Conservation (phyloP, 2,329 filamentous ascomycete genomes). For the Annulohypoxylon truncatum region DNA sequence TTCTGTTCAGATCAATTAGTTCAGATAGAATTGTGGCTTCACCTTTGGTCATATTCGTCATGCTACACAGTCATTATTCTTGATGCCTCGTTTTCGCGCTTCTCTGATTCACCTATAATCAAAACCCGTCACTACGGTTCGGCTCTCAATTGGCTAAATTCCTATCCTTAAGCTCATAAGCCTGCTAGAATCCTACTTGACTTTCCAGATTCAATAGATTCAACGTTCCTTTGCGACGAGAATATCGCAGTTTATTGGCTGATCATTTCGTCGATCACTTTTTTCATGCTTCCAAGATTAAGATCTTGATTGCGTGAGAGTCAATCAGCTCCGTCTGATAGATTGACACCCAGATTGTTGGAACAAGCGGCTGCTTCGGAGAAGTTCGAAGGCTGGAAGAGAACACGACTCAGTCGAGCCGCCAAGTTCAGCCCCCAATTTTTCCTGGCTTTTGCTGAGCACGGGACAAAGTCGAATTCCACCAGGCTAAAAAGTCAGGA, state of each 20-base stretch:
- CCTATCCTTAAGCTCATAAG: constrained; percentile 11
- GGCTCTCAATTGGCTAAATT: constrained; percentile 29
- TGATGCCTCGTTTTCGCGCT: constrained; percentile 13
- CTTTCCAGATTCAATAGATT: constrained; percentile 18
- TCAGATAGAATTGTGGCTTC: constrained; percentile 23
- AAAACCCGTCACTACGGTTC: constrained; percentile 16
- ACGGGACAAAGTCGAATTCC: constrained; percentile 27
- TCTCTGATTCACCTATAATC: constrained; percentile 16
- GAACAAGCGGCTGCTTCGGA: constrained; percentile 10
- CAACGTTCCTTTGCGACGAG: constrained; percentile 17
- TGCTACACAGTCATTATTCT: constrained; percentile 5
- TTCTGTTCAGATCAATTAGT: constrained; percentile 13
- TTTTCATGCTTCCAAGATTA: constrained; percentile 11
- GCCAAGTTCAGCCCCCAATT: constrained; percentile 20
- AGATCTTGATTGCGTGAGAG: constrained; percentile 5
- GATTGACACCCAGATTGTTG: constrained; percentile 19
- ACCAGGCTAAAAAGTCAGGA: constrained; percentile 21
- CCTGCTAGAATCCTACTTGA: constrained; percentile 21
- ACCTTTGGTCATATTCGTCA: constrained; percentile 6
- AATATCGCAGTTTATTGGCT: neutral
- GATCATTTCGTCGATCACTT: constrained; percentile 8
- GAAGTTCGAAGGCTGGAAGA: constrained; percentile 6
- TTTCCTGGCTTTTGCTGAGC: constrained; percentile 15
- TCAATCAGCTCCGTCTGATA: constrained; percentile 17
- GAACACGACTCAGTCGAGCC: constrained; percentile 9